Evolutionary conservation across 345 rosid genomes (phyloP).

Genomic region (Sisymbrium irio): DNA sequence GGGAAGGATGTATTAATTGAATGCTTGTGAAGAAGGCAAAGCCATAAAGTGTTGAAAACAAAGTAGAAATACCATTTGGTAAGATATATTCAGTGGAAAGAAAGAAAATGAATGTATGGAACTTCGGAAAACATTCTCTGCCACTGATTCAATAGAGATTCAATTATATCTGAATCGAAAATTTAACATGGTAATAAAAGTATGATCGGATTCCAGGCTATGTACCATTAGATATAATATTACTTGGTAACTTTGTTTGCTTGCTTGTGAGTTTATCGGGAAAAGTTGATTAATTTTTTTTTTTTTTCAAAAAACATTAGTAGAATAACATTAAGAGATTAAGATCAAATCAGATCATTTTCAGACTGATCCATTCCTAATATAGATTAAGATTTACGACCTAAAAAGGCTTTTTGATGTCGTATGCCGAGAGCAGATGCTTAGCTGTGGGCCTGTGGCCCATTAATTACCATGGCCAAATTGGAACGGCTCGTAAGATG

Average conservation of each 20-base stretch:
- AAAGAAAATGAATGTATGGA: neutral
- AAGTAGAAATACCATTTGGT: constrained; percentile 13
- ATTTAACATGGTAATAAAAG: neutral
- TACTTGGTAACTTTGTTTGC: neutral
- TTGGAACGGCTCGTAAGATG: no score
- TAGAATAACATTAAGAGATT: no score
- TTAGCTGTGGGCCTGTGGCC: neutral
- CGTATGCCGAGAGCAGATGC: neutral
- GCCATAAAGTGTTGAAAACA: constrained; percentile 20
- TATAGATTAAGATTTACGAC: neutral
- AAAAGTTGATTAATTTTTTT: no score
- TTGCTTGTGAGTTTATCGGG: neutral
- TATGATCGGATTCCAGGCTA: neutral
- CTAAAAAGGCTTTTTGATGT: no score
- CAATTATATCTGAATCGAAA: neutral
- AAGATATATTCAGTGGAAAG: constrained; percentile 3
- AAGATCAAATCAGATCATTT: neutral
- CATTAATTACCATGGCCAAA: neutral
- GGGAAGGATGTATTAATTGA: neutral
- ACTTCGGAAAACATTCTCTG: constrained; percentile 15
- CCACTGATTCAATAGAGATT: no score
- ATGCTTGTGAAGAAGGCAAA: constrained; percentile 32
- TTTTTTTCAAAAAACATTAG: no score
- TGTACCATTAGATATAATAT: neutral
- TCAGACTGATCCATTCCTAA: neutral